Conservation (phyloP, 805 yeast genomes). For the Diddensiella caesifluorescens region DNA sequence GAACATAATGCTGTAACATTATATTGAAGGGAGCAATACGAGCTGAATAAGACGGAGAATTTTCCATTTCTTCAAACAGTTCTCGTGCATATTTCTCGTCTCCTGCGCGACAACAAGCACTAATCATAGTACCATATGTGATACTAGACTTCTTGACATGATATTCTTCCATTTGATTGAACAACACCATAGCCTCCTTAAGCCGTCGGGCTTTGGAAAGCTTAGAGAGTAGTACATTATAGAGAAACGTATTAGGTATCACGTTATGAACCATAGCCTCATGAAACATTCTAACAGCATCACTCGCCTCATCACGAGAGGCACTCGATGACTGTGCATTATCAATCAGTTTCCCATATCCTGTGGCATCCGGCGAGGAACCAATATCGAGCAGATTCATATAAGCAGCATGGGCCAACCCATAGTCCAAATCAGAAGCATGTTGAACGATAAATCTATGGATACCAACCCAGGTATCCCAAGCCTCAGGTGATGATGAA, state of each 20-base stretch:
- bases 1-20: conserved; percentile 36
- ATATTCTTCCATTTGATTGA: conserved; percentile 29
- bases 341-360: conserved; percentile 33
- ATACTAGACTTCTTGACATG: conserved; percentile 27
- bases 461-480: conserved; percentile 28
- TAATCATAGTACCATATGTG: conserved; percentile 37
- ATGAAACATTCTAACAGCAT: conserved; percentile 29
- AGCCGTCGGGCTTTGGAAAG: conserved; percentile 35
- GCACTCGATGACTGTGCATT: conserved; percentile 20
- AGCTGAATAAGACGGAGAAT: conserved; percentile 27
- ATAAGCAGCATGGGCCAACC: conserved; percentile 27
- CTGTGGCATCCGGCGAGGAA: conserved; percentile 32
- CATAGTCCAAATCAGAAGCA: conserved; percentile 24
- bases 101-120: conserved; percentile 35
- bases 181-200: conserved; percentile 30
- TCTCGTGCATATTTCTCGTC: conserved; percentile 29
- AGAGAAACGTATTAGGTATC: conserved; percentile 31
- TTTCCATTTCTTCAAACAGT: conserved; percentile 35
- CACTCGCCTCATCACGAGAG: conserved; percentile 31
- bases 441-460: conserved; percentile 27
- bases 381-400: conserved; percentile 26
- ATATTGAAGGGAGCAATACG: conserved; percentile 36
- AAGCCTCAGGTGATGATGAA: conserved; percentile 15
- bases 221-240: conserved; percentile 34
- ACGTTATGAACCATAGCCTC: conserved; percentile 30